Evolutionary conservation across 768 basidiomycete genomes (phyloP).

Genomic region (Mycena venus): DNA sequence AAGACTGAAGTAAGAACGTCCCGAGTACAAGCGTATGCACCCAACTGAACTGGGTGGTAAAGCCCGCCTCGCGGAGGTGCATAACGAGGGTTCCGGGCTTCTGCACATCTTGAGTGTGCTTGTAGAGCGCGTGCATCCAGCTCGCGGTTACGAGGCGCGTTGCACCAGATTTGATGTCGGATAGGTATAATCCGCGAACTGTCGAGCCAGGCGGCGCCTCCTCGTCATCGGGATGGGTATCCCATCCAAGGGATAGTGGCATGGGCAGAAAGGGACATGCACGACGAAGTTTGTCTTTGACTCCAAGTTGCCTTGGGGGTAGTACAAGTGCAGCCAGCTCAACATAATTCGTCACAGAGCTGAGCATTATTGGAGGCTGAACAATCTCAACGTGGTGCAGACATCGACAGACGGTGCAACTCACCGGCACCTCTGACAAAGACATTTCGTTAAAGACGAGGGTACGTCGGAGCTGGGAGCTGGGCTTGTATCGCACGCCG

Average conservation of each 20-base stretch:
- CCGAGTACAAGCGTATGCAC: background rate
- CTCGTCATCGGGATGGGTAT: background rate
- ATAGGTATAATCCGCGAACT: background rate
- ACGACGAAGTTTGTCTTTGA: conserved; percentile 1
- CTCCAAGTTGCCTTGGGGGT: background rate
- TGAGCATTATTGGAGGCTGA: too few species aligned
- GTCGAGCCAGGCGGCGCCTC: background rate
- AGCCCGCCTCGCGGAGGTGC: background rate
- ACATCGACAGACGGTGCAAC: too few species aligned
- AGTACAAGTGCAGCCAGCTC: conserved; percentile 1
- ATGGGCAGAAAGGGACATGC: background rate
- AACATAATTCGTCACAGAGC: background rate
- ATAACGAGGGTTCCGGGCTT: background rate
- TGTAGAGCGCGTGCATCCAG: conserved; percentile 7
- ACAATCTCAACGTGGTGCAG: too few species aligned
- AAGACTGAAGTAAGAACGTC: background rate
- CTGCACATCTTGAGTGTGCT: background rate
- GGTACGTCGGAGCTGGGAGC: too few species aligned
- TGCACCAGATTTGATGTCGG: conserved; percentile 1
- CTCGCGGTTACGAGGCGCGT: background rate
- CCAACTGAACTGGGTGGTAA: background rate
- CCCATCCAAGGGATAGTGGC: conserved; percentile 18
- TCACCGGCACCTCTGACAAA: too few species aligned
- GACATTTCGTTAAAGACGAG: too few species aligned
- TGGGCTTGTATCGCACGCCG: too few species aligned